Base-by-base conservation (phyloP, 345 rosid species). In the Linum lewisii region DNA sequence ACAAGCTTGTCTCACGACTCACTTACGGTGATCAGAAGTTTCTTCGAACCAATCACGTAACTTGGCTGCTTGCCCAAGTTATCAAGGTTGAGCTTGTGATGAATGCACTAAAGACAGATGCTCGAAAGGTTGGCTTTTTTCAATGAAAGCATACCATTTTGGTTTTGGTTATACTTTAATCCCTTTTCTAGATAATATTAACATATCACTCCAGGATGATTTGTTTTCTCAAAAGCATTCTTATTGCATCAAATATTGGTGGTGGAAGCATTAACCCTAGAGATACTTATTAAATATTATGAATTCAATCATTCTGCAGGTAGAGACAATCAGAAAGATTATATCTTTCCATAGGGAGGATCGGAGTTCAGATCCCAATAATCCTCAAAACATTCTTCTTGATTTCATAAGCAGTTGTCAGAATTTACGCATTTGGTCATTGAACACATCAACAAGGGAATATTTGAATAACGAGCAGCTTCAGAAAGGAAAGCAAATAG, bases 361-460 rank as follows among this genome's bases (percentile, higher is more conserved):
- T 68, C 81, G 85, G 72, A 81, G 75, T 69, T 73, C 94, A 49
- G 99, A 93, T 81, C 90, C 95, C 67, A 87, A 81, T 73, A 87
- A 74, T 77, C 84, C 97, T 56, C 99, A 87, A 76, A 87, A 88
- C 69, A 81, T 93, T 71, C 78, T 93, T 72, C 99, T 93, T 68
- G 99, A 93, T 80, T 93, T 89, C 70, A 80, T 93, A 63, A 85
- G 97, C 85, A 93, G 97, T 75, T 85, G 94, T 78, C 99, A 89
- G 69, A 89, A 84, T 77, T 78, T 93, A 44, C 86, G 94, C 24
- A 89, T 93, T 68, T 87, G 97, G 99, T 83, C 99, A 37, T 72
- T 93, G 85, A 89, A 85, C 74, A 70, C 84, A 59, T 73, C 94
- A 66, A 87, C 88, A 24, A 79, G 99, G 74, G 92, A 82, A 72